A percentile compares a stretch with the other conserved stretches of the same genome.
Evolutionary conservation across 352 stramenopile species (phyloP).

Genomic region (Phytopythium sindhum): DNA sequence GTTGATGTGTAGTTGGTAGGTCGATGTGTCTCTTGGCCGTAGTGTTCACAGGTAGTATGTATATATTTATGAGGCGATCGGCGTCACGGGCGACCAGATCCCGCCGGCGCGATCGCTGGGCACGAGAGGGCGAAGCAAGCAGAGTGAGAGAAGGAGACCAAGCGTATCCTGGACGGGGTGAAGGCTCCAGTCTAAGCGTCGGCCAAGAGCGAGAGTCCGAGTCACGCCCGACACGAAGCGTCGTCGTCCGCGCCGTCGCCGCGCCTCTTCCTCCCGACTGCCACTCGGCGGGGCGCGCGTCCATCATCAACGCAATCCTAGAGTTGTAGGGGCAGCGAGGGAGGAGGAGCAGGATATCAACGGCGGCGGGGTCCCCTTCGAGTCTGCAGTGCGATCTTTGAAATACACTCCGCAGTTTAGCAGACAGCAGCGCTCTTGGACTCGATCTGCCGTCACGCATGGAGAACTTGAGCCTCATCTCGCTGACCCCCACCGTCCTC

Average conservation of each 20-base stretch:
- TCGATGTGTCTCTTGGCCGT: not conserved
- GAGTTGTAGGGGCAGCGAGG: not conserved
- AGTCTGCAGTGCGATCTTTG: not conserved
- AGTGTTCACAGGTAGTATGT: not conserved
- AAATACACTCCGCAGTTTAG: not conserved
- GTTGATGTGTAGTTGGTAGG: not conserved
- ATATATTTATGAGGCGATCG: slow-evolving; percentile 4
- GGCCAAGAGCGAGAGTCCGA: no score
- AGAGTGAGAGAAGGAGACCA: not conserved
- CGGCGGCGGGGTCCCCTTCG: not conserved
- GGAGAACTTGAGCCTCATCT: not conserved
- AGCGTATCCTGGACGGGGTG: not conserved
- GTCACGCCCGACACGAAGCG: not conserved
- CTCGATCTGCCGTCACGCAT: not conserved
- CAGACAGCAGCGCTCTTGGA: not conserved
- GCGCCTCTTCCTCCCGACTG: not conserved
- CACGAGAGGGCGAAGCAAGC: not conserved
- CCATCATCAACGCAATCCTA: not conserved
- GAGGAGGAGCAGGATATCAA: not conserved
- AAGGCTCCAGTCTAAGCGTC: no score
- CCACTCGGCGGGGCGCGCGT: not conserved
- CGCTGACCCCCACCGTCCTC: slow-evolving; percentile 10
- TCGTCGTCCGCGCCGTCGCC: not conserved
- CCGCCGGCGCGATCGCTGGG: not conserved
- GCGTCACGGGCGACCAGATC: not conserved